Base-by-base conservation (phyloP, 1,284 basidiomycete genomes). In the Cutaneotrichosporon spelunceum region DNA sequence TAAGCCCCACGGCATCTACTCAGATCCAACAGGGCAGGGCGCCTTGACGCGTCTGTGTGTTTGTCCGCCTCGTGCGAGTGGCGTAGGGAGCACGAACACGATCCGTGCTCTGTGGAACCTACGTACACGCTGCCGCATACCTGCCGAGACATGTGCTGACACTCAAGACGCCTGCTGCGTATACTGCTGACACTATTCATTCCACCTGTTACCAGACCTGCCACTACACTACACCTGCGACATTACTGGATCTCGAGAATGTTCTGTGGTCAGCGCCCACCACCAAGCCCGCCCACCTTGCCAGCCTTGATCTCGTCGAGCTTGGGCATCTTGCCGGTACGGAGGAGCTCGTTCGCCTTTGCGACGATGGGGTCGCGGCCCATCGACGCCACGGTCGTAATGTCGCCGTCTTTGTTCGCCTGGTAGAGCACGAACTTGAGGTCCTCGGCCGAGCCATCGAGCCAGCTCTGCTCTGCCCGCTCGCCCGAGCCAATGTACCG, bases 371-470 rank as follows among this genome's bases (percentile, higher is more conserved):
- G 78, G 67, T 80, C 79, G 14, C 72, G 68, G 45, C 76, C 73
- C 74, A 81, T 81, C 82, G 87, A 88, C 1, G 90, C 86, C 23
- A 94, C 88, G 3, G 93, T 92, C 23, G 90, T 84, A 56, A 95
- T 83, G 67, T 87, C 86, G 65, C 87, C 86, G 30, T 82, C 82
- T 77, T 90, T 89, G 77, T 90, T 89, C 50, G 86, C 84, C 77
- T 95, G 94, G 81, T 91, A 95, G 0, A 91, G 88, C 49, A 89
- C 84, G 73, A 94, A 93, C 87, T 93, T 93, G 81, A 93, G 80
- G 69, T 90, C 90, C 3, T 83, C 84, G 26, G 75, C 83, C 73
- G 88, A 84, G 3, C 93, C 93, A 64, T 89, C 85, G 66, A 94
- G 83, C 71, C 88, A 84, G 30, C 89, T 79, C 64, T 90, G 87